phyloP scores from a whole-genome alignment of 1,284 basidiomycete genomes.

The Hypsizygus ulmarius region DNA sequence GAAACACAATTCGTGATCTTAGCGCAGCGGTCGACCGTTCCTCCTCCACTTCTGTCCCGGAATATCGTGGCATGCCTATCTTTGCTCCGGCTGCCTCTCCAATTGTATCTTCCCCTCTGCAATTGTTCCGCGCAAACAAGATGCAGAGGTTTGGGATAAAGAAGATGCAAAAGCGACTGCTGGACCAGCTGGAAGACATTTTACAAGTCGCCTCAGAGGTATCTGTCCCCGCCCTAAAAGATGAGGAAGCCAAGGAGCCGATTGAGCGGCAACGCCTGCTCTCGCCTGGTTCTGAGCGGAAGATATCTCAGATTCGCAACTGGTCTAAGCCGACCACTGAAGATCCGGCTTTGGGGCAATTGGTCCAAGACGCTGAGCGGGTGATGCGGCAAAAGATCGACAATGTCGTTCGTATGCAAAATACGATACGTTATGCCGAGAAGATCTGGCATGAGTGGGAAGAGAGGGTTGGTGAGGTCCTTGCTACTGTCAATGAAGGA shows the following conservation, averaged over 20 bases:
- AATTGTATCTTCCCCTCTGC: conserved; percentile 64
- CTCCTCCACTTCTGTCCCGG: conserved; percentile 58
- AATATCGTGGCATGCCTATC: conserved; percentile 89
- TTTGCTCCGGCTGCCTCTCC: conserved; percentile 70
- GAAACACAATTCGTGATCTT: conserved; percentile 79
- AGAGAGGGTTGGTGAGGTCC: conserved; percentile 72
- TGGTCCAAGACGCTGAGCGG: conserved; percentile 84
- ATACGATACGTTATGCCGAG: conserved; percentile 96
- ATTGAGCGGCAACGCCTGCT: conserved; percentile 91
- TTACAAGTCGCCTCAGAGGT: conserved; percentile 80
- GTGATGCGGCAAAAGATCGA: conserved; percentile 93
- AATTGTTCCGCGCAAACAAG: conserved; percentile 68
- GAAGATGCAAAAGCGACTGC: conserved; percentile 75
- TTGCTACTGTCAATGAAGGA: conserved; percentile 60
- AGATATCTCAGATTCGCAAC: conserved; percentile 74
- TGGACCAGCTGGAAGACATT: conserved; percentile 86
- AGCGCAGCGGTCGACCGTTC: conserved; percentile 60
- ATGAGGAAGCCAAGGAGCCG: conserved; percentile 86
- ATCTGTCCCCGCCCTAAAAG: conserved; percentile 85
- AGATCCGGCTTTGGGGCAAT: conserved; percentile 79
- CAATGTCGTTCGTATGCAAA: conserved; percentile 94
- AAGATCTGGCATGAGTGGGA: conserved; percentile 98
- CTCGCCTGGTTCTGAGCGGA: conserved; percentile 82
- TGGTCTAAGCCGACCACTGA: conserved; percentile 87
- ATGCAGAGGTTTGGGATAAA: conserved; percentile 80